Evolutionary conservation across 768 basidiomycete species (phyloP).

Genomic region (Lactarius vividus): DNA sequence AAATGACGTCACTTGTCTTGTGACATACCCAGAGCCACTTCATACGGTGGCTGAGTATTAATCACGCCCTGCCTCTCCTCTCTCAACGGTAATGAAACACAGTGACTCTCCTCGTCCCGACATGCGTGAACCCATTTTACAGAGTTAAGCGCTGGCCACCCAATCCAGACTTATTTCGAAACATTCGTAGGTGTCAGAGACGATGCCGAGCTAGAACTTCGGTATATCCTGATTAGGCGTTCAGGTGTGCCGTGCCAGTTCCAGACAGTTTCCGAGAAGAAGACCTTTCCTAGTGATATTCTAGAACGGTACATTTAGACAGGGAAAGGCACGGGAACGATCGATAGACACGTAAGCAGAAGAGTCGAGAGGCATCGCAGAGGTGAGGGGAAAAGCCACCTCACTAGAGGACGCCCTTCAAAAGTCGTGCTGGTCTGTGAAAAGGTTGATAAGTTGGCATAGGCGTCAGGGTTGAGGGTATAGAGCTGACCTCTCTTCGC

Average conservation of each 20-base stretch:
- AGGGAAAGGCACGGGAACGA: neutral
- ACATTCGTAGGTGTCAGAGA: neutral
- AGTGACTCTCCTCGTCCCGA: neutral
- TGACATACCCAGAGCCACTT: neutral
- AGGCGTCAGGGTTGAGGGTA: neutral
- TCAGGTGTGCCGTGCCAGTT: neutral
- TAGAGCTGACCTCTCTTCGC: slow-evolving; percentile 22
- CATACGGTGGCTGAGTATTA: neutral
- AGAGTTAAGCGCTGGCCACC: neutral
- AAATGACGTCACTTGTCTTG: slow-evolving; percentile 17
- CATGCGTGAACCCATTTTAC: neutral
- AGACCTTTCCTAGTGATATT: neutral
- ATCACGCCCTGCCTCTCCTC: neutral
- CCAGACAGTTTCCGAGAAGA: neutral
- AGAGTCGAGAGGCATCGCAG: neutral
- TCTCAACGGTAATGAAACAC: neutral
- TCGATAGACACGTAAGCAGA: slow-evolving; percentile 4
- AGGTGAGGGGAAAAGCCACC: slow-evolving; percentile 1
- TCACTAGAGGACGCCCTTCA: slow-evolving; percentile 11
- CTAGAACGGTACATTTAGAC: slow-evolving; percentile 1
- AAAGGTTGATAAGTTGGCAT: slow-evolving; percentile 2
- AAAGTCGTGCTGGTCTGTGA: slow-evolving; percentile 13
- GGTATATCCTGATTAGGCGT: neutral
- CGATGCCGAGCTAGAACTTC: neutral
- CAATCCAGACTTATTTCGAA: neutral